Evolutionary conservation across 345 rosid species (phyloP), one percentile per base, ranked within the genome.

Genomic region (Brassica carinata): DNA sequence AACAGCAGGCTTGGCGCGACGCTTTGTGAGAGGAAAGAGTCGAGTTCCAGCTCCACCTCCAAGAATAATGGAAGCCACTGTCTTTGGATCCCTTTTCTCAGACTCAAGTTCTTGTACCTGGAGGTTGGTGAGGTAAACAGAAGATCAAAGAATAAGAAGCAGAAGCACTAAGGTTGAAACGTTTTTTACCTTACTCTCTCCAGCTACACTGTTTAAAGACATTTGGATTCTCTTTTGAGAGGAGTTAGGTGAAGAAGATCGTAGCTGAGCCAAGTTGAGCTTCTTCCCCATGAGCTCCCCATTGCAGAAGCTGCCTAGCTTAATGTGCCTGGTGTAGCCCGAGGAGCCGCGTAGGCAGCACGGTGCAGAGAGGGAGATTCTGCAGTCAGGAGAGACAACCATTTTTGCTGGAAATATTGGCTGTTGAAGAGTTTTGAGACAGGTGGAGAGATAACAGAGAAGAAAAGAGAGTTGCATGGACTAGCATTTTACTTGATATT

Each of bases 11-110:
- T 90, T 93, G 81, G 98, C 99, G 5, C 99, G 98, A 19, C 86
- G 97, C 81, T 91, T 95, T 2, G 99, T 91, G 77, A 95, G 99
- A 64, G 99, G 98, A 75, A 90, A 95, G 59, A 95, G 97, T n/a
- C 98, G 92, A 77, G 98, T 91, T n/a, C 98, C 99, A 11, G 99
- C 98, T 76, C 99, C 99, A 77, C 98, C 99, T 75, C 99, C 99
- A 55, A 95, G 88, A 81, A 95, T 88, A 29, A 93, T 64, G 3
- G 99, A 94, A 63, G 83, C 98, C 13, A 93, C 98, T 0, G 99
- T 93, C 67, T 91, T 84, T 10, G 96, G 38, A 43, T 93, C 90
- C 67, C 87, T 80, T 83, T 66, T 95, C 68, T 91, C 97, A 85
- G 86, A 72, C 76, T 88, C 94, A 55, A 81, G 51, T 76, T 95